Evolutionary conservation across 495 filamentous ascomycete genomes (phyloP).

Genomic region (Saxispiralis lemnorum): DNA sequence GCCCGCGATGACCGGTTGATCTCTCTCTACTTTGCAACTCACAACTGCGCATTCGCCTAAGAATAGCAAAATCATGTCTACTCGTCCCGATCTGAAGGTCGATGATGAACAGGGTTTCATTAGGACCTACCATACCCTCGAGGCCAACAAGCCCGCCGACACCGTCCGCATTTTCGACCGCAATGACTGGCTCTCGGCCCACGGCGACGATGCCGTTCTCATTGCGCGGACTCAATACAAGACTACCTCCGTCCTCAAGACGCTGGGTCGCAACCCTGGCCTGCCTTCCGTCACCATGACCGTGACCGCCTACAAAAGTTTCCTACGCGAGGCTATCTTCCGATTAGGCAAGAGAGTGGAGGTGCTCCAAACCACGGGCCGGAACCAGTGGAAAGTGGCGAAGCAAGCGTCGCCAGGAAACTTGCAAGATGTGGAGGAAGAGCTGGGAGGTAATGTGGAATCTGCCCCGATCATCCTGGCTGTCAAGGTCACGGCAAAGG

Average conservation of each 20-base stretch:
- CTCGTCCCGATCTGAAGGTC: slow-evolving; percentile 82
- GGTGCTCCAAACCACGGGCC: slow-evolving; percentile 60
- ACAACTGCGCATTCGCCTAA: no score
- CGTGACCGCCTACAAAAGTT: slow-evolving; percentile 82
- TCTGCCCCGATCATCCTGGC: slow-evolving; percentile 84
- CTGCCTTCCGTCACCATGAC: slow-evolving; percentile 88
- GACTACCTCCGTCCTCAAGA: slow-evolving; percentile 83
- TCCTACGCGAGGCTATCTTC: slow-evolving; percentile 86
- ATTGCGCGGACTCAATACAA: slow-evolving; percentile 92
- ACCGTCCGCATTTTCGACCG: slow-evolving; percentile 82
- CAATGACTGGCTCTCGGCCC: slow-evolving; percentile 87
- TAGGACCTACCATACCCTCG: slow-evolving; percentile 72
- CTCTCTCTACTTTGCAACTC: no score
- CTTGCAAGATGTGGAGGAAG: slow-evolving; percentile 91
- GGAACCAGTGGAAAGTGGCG: slow-evolving; percentile 74
- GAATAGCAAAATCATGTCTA: slow-evolving; percentile 43
- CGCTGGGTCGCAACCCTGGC: slow-evolving; percentile 67
- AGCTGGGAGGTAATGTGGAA: slow-evolving; percentile 74
- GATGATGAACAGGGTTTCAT: slow-evolving; percentile 96
- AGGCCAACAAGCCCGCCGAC: slow-evolving; percentile 41
- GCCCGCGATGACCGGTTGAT: no score
- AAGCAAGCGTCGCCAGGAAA: slow-evolving; percentile 85
- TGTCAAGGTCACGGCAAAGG: slow-evolving; percentile 79
- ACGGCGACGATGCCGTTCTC: slow-evolving; percentile 81
- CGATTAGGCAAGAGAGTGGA: slow-evolving; percentile 77